phyloP scores from a whole-genome alignment of 495 filamentous ascomycete genomes.

The Amniculicola lignicola region DNA sequence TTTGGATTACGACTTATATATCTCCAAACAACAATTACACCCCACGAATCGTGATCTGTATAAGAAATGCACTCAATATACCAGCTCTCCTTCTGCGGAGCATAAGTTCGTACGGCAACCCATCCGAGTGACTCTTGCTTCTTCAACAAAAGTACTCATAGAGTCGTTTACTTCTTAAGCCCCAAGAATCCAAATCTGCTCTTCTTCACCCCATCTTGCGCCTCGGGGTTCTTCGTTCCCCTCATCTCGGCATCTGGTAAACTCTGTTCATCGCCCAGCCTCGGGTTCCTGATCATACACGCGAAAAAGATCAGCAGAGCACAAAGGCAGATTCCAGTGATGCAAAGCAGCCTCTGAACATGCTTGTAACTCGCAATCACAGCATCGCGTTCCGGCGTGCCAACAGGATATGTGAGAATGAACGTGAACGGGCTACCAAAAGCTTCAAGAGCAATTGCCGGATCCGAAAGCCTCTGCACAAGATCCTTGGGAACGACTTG shows the following conservation, averaged over 20 bases:
- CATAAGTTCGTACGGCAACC: no score
- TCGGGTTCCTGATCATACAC: slow-evolving; percentile 25
- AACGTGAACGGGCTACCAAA: slow-evolving; percentile 11
- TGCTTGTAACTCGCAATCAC: slow-evolving; percentile 48
- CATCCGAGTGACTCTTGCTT: no score
- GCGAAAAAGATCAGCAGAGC: slow-evolving; percentile 27
- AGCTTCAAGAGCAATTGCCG: slow-evolving; percentile 25
- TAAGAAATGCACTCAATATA: no score
- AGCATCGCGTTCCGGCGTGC: slow-evolving; percentile 46
- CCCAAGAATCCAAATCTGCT: no score
- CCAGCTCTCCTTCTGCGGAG: no score
- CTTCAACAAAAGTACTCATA: no score
- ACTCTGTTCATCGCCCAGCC: slow-evolving; percentile 47
- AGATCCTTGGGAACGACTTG: slow-evolving; percentile 23
- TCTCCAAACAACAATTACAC: no score
- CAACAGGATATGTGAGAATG: slow-evolving; percentile 41
- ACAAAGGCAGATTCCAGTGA: slow-evolving; percentile 32
- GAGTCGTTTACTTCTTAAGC: no score
- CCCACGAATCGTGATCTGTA: no score
- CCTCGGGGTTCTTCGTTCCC: neutral
- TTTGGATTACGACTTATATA: no score
- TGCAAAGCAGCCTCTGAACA: slow-evolving; percentile 39
- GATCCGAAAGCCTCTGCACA: slow-evolving; percentile 34
- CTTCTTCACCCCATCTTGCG: neutral
- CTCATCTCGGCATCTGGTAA: slow-evolving; percentile 42